Percentiles rank a stretch among this genome's conserved stretches.
Conservation (phyloP, 306 rosid species). For the Castanopsis chinensis region DNA sequence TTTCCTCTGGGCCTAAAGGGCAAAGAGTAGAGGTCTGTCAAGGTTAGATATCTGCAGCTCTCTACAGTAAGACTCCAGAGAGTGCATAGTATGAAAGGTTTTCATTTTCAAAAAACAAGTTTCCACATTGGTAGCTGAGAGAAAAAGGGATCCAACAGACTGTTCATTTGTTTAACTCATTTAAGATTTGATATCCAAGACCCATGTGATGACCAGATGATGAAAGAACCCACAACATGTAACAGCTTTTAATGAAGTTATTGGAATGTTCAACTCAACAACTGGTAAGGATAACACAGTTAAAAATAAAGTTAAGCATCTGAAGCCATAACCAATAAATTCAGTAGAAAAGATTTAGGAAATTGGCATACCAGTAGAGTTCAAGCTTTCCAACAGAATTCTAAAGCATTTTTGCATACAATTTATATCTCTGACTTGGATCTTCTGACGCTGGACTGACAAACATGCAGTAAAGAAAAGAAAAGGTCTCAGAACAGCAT, state of each 20-base stretch:
- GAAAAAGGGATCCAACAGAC: neutral
- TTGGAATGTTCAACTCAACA: neutral
- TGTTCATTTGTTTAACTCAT: neutral
- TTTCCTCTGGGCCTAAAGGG: neutral
- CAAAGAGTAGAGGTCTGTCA: neutral
- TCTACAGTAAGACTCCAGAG: neutral
- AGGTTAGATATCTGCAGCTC: neutral
- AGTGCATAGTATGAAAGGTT: neutral
- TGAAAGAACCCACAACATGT: neutral
- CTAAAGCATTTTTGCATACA: slow-evolving; percentile 65
- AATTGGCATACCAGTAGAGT: slow-evolving; percentile 57
- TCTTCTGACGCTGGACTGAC: slow-evolving; percentile 39
- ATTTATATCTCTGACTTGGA: slow-evolving; percentile 34
- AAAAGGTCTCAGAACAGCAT: slow-evolving; percentile 72
- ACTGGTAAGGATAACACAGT: slow-evolving; percentile 3
- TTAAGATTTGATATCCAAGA: neutral
- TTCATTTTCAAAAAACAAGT: neutral
- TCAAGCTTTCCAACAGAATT: slow-evolving; percentile 72
- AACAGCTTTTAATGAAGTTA: slow-evolving; percentile 8
- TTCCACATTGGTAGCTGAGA: neutral
- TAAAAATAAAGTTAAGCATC: slow-evolving; percentile 16
- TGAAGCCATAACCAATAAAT: slow-evolving; percentile 17
- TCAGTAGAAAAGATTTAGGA: slow-evolving; percentile 14
- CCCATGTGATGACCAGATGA: neutral
- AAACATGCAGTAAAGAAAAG: slow-evolving; percentile 62